These are phyloP conservation scores for Carex pumila DNA, from an alignment of 176 grass and related monocot species.

Conservation along the genomic window DNA sequence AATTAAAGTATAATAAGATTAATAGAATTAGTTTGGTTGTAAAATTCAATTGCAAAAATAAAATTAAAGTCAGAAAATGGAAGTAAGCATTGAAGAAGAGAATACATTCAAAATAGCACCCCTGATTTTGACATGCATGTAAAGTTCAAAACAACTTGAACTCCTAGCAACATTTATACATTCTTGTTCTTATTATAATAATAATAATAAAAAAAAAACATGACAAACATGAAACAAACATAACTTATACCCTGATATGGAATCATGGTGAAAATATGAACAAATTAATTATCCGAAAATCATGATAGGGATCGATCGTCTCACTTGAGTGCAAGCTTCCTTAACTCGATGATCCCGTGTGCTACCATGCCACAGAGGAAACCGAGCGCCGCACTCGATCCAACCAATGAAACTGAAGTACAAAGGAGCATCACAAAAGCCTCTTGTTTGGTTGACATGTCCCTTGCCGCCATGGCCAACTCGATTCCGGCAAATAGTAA, in stretches of 20 bases:
- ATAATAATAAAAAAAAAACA: background rate
- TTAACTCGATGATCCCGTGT: slow-evolving; percentile 47
- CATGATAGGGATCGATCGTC: background rate
- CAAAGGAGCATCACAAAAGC: slow-evolving; percentile 73
- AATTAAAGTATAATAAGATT: background rate
- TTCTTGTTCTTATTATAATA: background rate
- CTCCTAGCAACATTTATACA: background rate
- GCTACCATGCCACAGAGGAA: slow-evolving; percentile 58
- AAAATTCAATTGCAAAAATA: background rate
- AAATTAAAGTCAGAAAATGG: background rate
- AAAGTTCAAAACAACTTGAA: slow-evolving; percentile 18
- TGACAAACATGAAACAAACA: background rate
- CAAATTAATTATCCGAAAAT: too few relatives aligned
- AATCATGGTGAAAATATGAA: background rate
- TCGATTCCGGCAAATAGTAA: slow-evolving; percentile 60
- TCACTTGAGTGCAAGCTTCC: slow-evolving; percentile 23
- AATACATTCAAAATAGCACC: too few relatives aligned
- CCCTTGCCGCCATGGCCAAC: slow-evolving; percentile 61
- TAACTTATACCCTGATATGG: background rate
- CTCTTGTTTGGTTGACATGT: slow-evolving; percentile 65
- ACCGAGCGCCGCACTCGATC: slow-evolving; percentile 73
- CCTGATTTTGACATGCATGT: too few relatives aligned
- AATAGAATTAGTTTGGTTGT: background rate
- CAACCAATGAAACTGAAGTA: slow-evolving; percentile 64
- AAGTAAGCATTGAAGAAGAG: background rate